These are phyloP conservation scores for Trametes versicolor DNA, from an alignment of 1,284 basidiomycete species.

Conservation along the genomic window DNA sequence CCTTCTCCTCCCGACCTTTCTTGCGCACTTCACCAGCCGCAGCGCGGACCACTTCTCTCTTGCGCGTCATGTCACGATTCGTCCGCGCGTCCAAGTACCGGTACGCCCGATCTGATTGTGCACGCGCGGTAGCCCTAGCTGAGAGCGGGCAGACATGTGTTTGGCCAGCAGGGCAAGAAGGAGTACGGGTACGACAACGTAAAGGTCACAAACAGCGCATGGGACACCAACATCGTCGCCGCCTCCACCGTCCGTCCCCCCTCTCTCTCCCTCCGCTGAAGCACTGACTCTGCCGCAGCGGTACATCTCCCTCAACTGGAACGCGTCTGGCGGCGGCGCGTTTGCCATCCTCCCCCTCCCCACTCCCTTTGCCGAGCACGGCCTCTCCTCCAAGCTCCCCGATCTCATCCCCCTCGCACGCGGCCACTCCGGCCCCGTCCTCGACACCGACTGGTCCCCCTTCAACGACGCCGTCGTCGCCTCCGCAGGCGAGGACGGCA, in stretches of 20 bases:
- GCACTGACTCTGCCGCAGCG: constrained; percentile 54
- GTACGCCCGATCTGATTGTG: constrained; percentile 49
- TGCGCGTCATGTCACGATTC: constrained; percentile 70
- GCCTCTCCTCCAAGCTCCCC: constrained; percentile 84
- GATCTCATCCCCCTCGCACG: constrained; percentile 94
- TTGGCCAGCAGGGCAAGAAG: constrained; percentile 86
- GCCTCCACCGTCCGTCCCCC: constrained; percentile 76
- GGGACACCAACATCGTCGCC: constrained; percentile 95
- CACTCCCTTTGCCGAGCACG: constrained; percentile 69
- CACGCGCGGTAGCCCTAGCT: neutral
- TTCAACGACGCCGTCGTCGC: constrained; percentile 93
- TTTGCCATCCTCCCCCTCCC: constrained; percentile 92
- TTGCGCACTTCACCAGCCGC: neutral
- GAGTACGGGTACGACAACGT: constrained; percentile 90
- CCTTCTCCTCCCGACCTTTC: neutral
- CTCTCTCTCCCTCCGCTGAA: constrained; percentile 13
- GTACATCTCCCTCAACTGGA: constrained; percentile 95
- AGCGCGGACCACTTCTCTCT: neutral
- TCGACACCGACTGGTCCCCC: constrained; percentile 97
- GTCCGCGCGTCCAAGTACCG: constrained; percentile 79
- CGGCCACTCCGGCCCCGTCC: constrained; percentile 85
- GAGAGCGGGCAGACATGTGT: constrained; percentile 82
- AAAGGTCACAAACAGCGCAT: constrained; percentile 90
- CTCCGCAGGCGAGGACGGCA: constrained; percentile 94
- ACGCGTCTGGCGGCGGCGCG: constrained; percentile 94